These are phyloP conservation scores for Boletus eberwhitei DNA, from an alignment of 768 basidiomycete genomes.

Conservation along the genomic window DNA sequence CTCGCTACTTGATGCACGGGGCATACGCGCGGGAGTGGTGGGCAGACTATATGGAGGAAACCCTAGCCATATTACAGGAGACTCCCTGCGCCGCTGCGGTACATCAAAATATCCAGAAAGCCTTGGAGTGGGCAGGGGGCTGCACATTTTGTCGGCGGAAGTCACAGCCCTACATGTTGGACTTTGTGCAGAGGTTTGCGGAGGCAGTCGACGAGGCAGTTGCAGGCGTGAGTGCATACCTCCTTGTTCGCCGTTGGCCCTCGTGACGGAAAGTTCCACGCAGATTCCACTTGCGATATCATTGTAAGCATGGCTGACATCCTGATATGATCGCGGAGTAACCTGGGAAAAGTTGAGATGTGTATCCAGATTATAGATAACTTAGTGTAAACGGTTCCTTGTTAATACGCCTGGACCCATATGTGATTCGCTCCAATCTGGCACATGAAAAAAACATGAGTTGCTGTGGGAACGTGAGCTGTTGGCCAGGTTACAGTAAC, in stretches of 20 bases:
- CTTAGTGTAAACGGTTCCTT: neutral
- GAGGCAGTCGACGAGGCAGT: conserved; percentile 20
- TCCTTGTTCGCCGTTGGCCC: neutral
- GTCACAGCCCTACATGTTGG: conserved; percentile 17
- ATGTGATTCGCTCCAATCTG: neutral
- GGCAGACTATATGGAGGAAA: conserved; percentile 32
- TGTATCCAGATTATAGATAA: neutral
- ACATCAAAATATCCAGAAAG: conserved; percentile 12
- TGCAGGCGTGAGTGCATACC: conserved; percentile 16
- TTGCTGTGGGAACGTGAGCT: neutral
- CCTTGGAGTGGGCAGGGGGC: conserved; percentile 13
- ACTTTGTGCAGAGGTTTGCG: conserved; percentile 24
- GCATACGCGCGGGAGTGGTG: conserved; percentile 31
- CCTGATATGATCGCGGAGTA: neutral
- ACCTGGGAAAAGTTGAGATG: neutral
- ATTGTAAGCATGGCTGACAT: conserved; percentile 2
- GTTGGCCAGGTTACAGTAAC: neutral
- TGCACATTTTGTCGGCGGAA: conserved; percentile 21
- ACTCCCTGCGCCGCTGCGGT: conserved; percentile 24
- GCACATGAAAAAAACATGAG: neutral
- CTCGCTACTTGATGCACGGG: conserved; percentile 25
- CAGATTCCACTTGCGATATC: conserved; percentile 23
- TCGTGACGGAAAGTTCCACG: neutral
- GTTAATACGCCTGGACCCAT: neutral
- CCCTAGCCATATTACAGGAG: conserved; percentile 15